A percentile compares a stretch with the other conserved stretches of the same genome.
These are phyloP conservation scores for Sclerotinia subarctica DNA, from an alignment of 2,329 filamentous ascomycete species.

Conservation along the genomic window DNA sequence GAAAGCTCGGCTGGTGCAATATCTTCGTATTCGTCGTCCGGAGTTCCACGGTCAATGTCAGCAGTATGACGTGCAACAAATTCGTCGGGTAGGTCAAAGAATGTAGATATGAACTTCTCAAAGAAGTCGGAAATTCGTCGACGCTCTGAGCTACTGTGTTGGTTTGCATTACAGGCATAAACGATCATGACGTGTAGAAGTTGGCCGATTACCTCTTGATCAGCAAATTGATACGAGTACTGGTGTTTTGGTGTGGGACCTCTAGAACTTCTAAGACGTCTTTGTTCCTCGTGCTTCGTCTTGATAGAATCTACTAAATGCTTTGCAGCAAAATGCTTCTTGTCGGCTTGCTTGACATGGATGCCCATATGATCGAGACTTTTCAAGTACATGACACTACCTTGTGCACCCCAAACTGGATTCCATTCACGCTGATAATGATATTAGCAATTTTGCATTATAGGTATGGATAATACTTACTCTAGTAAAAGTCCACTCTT, in stretches of 20 bases:
- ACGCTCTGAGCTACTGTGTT: slow-evolving; percentile 70
- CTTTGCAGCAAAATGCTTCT: slow-evolving; percentile 86
- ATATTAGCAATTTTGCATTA: slow-evolving; percentile 9
- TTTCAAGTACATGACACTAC: slow-evolving; percentile 90
- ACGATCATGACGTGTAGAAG: slow-evolving; percentile 61
- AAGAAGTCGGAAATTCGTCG: slow-evolving; percentile 73
- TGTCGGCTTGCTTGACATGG: slow-evolving; percentile 82
- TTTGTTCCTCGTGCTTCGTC: slow-evolving; percentile 87
- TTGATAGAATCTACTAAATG: slow-evolving; percentile 87
- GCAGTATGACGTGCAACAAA: slow-evolving; percentile 63
- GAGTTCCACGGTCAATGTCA: slow-evolving; percentile 66
- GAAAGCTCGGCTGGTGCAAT: slow-evolving; percentile 64
- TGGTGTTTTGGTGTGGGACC: slow-evolving; percentile 65
- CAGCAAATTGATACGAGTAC: slow-evolving; percentile 70
- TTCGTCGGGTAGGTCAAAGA: slow-evolving; percentile 73
- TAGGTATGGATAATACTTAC: slow-evolving; percentile 35
- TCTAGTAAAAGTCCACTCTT: slow-evolving; percentile 95
- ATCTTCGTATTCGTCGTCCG: slow-evolving; percentile 70
- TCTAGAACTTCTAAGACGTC: slow-evolving; percentile 64
- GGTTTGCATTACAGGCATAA: slow-evolving; percentile 64
- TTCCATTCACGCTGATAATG: slow-evolving; percentile 80
- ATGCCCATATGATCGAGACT: slow-evolving; percentile 96
- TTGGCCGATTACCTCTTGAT: slow-evolving; percentile 65
- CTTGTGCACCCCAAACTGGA: slow-evolving; percentile 97
- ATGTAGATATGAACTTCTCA: slow-evolving; percentile 69